Percentiles rank a stretch among this genome's conserved stretches.
phyloP scores from a whole-genome alignment of 2,329 filamentous ascomycete genomes.

The Piedraia hortae region DNA sequence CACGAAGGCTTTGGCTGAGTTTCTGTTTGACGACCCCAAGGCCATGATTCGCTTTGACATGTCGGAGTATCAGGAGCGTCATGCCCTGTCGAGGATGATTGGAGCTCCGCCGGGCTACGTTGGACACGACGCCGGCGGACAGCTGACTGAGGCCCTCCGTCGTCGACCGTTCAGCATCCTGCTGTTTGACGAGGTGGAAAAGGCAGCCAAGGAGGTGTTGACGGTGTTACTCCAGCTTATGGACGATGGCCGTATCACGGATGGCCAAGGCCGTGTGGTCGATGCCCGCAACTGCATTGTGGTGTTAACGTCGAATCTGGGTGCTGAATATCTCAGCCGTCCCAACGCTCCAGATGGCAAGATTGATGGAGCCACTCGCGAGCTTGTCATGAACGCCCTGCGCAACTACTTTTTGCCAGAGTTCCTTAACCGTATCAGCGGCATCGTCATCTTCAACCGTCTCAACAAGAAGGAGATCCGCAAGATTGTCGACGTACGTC shows the following conservation, averaged over 20 bases:
- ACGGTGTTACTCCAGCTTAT: slow-evolving; percentile 97
- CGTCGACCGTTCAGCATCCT: slow-evolving; percentile 93
- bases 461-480: slow-evolving; percentile 74
- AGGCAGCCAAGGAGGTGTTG: slow-evolving; percentile 89
- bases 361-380: slow-evolving; percentile 62
- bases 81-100: slow-evolving; percentile 89
- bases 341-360: slow-evolving; percentile 51
- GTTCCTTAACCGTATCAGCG: slow-evolving; percentile 94
- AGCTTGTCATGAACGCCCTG: slow-evolving; percentile 72
- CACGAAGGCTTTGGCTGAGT: slow-evolving; percentile 89
- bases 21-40: slow-evolving; percentile 90
- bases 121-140: slow-evolving; percentile 82
- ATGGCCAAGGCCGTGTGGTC: slow-evolving; percentile 81
- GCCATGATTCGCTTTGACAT: slow-evolving; percentile 98
- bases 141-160: slow-evolving; percentile 80
- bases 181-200: slow-evolving; percentile 93
- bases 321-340: slow-evolving; percentile 73
- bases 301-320: slow-evolving; percentile 95
- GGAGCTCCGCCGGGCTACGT: slow-evolving; percentile 92
- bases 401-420: slow-evolving; percentile 94
- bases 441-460: slow-evolving; percentile 93
- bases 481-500: slow-evolving; percentile 76
- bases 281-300: slow-evolving; percentile 97
- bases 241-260: slow-evolving; percentile 95
- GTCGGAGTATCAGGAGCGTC: slow-evolving; percentile 97